phyloP scores from a whole-genome alignment of 2,329 filamentous ascomycete genomes.

The Curvularia sp. region DNA sequence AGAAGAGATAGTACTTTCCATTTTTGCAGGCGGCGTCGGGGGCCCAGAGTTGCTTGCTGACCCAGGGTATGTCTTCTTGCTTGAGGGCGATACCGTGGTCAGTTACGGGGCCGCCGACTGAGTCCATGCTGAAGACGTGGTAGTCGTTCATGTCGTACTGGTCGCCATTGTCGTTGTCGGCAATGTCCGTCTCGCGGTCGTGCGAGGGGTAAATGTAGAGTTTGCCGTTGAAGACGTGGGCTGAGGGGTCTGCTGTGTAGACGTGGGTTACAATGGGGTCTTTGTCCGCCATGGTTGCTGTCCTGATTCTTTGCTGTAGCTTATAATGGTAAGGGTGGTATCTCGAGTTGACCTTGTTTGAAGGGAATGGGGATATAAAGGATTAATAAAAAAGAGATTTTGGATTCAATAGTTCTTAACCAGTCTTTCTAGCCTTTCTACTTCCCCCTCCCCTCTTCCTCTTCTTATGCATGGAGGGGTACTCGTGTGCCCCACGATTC shows the following conservation, averaged over 20 bases:
- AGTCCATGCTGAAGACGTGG: constrained; percentile 74
- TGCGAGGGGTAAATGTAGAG: constrained; percentile 84
- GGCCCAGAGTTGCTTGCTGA: constrained; percentile 80
- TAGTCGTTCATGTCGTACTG: constrained; percentile 87
- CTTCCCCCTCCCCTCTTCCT: constrained; percentile 25
- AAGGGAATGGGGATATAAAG: neutral
- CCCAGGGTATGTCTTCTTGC: constrained; percentile 75
- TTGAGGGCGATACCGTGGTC: constrained; percentile 76
- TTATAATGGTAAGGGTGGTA: neutral
- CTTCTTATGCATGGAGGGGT: constrained; percentile 37
- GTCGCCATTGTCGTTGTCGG: constrained; percentile 83
- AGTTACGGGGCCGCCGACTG: constrained; percentile 65
- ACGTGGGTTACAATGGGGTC: constrained; percentile 74
- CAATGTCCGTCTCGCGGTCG: constrained; percentile 76
- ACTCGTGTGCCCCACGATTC: constrained; percentile 32
- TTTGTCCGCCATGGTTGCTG: constrained; percentile 49
- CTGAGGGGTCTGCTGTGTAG: constrained; percentile 81
- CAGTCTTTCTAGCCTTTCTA: neutral
- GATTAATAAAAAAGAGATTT: neutral
- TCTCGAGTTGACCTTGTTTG: neutral
- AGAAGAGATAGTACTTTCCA: constrained; percentile 78
- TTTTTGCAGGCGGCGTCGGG: constrained; percentile 75
- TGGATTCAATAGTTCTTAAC: neutral
- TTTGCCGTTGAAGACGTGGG: constrained; percentile 77
- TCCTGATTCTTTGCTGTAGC: neutral